Evolutionary conservation across 257 asterid species (phyloP).

Genomic region (Ilex asprella): DNA sequence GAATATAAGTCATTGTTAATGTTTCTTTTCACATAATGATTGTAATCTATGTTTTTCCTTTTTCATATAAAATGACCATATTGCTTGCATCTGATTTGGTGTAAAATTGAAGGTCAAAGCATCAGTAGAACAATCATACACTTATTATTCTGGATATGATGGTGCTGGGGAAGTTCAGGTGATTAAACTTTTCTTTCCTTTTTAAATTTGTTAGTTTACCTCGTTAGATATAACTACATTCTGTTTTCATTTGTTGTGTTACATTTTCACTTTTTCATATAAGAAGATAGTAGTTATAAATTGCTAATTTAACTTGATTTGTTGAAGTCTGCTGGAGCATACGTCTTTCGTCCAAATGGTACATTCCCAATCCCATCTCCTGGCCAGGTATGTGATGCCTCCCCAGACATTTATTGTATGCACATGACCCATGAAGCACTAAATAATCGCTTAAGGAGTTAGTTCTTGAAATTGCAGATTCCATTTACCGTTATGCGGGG

Average conservation of each 20-base stretch:
- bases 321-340: constrained; percentile 89
- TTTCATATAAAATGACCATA: too few species aligned
- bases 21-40: too few species aligned
- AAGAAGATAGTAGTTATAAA: neutral
- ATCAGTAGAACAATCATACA: constrained; percentile 75
- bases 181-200: constrained; percentile 10
- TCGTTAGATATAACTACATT: neutral
- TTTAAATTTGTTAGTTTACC: neutral
- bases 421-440: too few species aligned
- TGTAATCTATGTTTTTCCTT: too few species aligned
- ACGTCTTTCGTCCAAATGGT: constrained; percentile 84
- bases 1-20: too few species aligned
- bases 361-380: constrained; percentile 38
- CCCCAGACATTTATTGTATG: neutral
- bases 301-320: constrained; percentile 6
- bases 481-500: constrained; percentile 62
- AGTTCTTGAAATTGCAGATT: constrained; percentile 28
- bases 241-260: neutral
- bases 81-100: neutral
- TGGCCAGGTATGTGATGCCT: constrained; percentile 40
- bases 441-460: constrained; percentile 9
- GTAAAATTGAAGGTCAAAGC: constrained; percentile 46
- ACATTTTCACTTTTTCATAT: constrained; percentile 1
- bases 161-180: constrained; percentile 57
- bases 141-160: constrained; percentile 64